phyloP scores from a whole-genome alignment of 805 yeast genomes.

The Sugiyamaella americana region DNA sequence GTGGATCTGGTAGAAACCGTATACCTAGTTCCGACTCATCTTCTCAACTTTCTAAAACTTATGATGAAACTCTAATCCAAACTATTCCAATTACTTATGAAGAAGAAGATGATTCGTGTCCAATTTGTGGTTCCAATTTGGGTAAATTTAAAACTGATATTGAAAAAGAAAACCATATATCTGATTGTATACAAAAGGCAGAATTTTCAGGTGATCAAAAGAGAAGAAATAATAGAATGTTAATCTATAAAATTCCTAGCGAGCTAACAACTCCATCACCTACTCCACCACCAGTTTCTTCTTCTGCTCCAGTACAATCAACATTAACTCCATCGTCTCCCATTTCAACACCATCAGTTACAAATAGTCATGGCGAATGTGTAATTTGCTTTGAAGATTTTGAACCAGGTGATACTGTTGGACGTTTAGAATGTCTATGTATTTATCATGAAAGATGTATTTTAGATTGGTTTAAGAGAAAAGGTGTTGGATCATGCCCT shows the following conservation, averaged over 20 bases:
- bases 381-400: conserved; percentile 91
- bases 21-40: too few species aligned
- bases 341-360: background rate
- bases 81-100: conserved; percentile 13
- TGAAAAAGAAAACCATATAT: conserved; percentile 61
- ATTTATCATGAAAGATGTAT: conserved; percentile 90
- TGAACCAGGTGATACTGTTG: conserved; percentile 80
- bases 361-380: conserved; percentile 55
- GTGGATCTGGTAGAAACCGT: too few species aligned
- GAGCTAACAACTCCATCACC: conserved; percentile 17
- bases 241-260: conserved; percentile 54
- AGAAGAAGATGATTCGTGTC: conserved; percentile 32
- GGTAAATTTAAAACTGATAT: conserved; percentile 24
- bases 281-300: background rate
- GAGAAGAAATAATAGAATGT: conserved; percentile 65
- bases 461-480: conserved; percentile 81
- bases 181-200: conserved; percentile 52
- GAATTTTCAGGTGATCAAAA: conserved; percentile 57
- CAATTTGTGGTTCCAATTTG: conserved; percentile 33
- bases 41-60: background rate
- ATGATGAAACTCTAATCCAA: conserved; percentile 19
- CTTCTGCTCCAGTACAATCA: background rate
- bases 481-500: conserved; percentile 83
- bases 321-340: background rate
- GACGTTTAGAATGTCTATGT: conserved; percentile 88